Evolutionary conservation across 106 monocot genomes (phyloP).

Genomic region (Dendrobium chrysotoxum): DNA sequence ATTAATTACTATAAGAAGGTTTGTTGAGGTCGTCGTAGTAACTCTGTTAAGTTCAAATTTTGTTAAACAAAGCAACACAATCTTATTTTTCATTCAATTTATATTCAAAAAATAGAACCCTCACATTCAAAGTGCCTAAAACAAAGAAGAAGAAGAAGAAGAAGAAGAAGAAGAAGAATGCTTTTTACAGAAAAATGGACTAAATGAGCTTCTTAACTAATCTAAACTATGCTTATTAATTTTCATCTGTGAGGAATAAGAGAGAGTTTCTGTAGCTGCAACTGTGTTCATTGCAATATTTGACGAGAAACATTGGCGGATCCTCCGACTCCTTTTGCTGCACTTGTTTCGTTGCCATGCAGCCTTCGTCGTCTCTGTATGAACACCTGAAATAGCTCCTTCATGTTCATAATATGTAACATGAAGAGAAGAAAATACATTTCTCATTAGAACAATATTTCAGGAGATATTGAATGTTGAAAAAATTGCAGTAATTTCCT

Average conservation of each 20-base stretch:
- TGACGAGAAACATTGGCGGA: conserved; percentile 17
- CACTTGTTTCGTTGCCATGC: conserved; percentile 28
- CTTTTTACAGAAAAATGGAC: background rate
- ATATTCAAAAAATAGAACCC: too few species aligned
- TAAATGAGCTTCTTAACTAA: background rate
- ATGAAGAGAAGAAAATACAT: background rate
- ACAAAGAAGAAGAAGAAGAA: too few species aligned
- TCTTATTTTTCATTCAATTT: too few species aligned
- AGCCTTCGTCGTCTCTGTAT: conserved; percentile 27
- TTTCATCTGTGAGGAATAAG: background rate
- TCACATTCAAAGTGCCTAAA: too few species aligned
- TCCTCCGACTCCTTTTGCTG: conserved; percentile 16
- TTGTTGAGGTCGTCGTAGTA: too few species aligned
- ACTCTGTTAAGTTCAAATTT: too few species aligned
- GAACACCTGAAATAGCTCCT: conserved; percentile 29
- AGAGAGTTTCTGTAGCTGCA: conserved; percentile 13
- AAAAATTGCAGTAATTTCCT: too few species aligned
- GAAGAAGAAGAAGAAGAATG: too few species aligned
- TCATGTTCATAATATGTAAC: background rate
- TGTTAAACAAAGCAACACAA: too few species aligned
- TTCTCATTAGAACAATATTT: too few species aligned
- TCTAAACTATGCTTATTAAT: background rate
- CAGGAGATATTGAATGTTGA: too few species aligned
- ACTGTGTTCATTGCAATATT: conserved; percentile 17
- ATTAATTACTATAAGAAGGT: too few species aligned